Percentiles rank a stretch among this genome's conserved stretches.
Evolutionary conservation across 176 grass and related monocot species (phyloP).

Genomic region (Ensete ventricosum): DNA sequence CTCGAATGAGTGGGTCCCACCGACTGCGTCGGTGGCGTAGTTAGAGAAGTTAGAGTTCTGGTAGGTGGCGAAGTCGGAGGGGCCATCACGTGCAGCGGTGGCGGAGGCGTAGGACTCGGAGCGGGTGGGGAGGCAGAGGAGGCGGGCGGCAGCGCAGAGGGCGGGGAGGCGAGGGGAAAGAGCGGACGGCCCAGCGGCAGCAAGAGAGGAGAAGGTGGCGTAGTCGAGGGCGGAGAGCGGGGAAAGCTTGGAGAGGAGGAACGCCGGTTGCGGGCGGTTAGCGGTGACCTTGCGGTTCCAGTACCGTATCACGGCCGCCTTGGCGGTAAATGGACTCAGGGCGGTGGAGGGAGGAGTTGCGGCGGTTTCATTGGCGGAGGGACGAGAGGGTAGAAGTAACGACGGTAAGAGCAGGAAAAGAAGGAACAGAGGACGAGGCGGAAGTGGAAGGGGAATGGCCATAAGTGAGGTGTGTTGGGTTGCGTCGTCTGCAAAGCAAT

Average conservation of each 20-base stretch:
- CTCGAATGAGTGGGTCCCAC: not conserved
- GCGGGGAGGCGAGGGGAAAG: not conserved
- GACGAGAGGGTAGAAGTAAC: too few species aligned
- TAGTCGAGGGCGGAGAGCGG: constrained; percentile 10
- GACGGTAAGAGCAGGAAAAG: not conserved
- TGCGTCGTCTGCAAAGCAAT: not conserved
- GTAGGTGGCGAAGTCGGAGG: not conserved
- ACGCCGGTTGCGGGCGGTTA: not conserved
- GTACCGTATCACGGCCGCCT: not conserved
- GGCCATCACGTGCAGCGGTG: not conserved
- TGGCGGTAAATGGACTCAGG: not conserved
- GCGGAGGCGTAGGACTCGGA: not conserved
- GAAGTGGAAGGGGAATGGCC: not conserved
- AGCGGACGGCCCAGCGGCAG: not conserved
- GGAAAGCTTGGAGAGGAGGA: constrained; percentile 13
- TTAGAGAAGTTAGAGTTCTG: not conserved
- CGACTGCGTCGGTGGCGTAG: not conserved
- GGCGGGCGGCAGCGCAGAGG: not conserved
- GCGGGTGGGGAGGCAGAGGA: not conserved
- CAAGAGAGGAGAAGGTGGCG: constrained; percentile 7
- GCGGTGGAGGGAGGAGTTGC: too few species aligned
- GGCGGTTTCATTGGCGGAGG: not conserved
- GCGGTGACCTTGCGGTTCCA: not conserved
- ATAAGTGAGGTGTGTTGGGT: not conserved
- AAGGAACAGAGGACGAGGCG: not conserved